These are phyloP conservation scores for Wallacemonas collosoma DNA, from an alignment of 208 protist genomes.

Conservation along the genomic window DNA sequence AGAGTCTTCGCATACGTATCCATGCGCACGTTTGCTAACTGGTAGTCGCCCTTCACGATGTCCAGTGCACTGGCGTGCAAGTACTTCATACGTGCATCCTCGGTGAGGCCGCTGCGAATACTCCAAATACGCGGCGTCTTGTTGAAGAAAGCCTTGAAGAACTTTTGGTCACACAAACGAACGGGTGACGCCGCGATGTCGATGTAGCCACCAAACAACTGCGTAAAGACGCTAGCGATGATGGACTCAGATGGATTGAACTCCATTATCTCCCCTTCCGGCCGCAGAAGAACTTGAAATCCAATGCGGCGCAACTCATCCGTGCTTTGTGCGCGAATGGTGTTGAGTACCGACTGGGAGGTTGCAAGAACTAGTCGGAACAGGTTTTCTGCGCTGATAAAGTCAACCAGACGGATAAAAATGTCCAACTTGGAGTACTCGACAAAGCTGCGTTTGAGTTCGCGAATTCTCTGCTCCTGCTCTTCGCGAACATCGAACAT, in stretches of 20 bases:
- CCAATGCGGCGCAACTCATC: conserved; percentile 78
- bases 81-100: conserved; percentile 68
- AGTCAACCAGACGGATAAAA: conserved; percentile 91
- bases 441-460: conserved; percentile 92
- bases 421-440: conserved; percentile 90
- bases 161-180: conserved; percentile 82
- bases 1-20: conserved; percentile 75
- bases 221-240: conserved; percentile 58
- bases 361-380: conserved; percentile 73
- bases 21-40: conserved; percentile 77
- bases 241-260: conserved; percentile 76
- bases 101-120: conserved; percentile 61
- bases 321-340: conserved; percentile 54
- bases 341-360: conserved; percentile 71
- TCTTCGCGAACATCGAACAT: conserved; percentile 93
- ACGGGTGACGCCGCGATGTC: conserved; percentile 53
- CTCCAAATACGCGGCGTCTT: conserved; percentile 80
- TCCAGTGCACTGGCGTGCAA: conserved; percentile 56
- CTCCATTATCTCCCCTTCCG: conserved; percentile 60
- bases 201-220: conserved; percentile 68
- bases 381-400: conserved; percentile 84
- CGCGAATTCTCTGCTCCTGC: conserved; percentile 77
- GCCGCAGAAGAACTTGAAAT: conserved; percentile 88
- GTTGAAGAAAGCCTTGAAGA: conserved; percentile 79
- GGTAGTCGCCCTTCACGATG: conserved; percentile 83